Base-by-base conservation (phyloP, 2,329 filamentous ascomycete species). In the Diplodia mutila region DNA sequence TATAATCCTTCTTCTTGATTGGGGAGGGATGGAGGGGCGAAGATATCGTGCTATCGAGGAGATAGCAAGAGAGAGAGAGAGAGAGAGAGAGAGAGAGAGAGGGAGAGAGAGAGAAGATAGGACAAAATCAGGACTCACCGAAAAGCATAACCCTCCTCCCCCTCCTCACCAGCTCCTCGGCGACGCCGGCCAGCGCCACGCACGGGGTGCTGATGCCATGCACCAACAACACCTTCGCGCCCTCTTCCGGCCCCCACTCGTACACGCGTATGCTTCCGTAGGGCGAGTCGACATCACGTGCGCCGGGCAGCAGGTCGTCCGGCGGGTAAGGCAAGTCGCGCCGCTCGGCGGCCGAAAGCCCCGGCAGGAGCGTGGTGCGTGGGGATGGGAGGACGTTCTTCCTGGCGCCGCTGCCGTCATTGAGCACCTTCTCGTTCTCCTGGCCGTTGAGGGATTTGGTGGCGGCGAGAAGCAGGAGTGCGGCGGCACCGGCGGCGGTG, bases 151-250 rank as follows among this genome's bases (percentile, higher is more conserved):
- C 92, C 69, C 92, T 84, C 76, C 86, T 93, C 0, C 91, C 91
- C 67, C 82, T 84, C 7, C 81, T 80, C 0, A 86, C 91, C 63
- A 96, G 83, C 64, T 84, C 85, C 74, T 87, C 83, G 16, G 90
- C 90, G 42, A 95, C 76, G 51, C 86, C 84, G 2, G 87, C 88
- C 21, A 94, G 80, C 0, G 91, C 85, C 57, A 94, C 81, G 69
- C 88, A 89, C 0, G 93, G 92, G 6, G 92, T 95, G 61, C 88
- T 91, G 73, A 95, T 94, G 5, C 93, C 93, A 77, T 94, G 93
- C 18, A 96, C 80, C 29, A 96, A 80, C 16, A 96, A 80, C 1
- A 94, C 88, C 73, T 89, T 93, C 32, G 87, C 85, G 1, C 91
- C 92, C 42, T 85, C 80, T 68, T 87, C 84, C 0, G 91, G 90